Conservation (phyloP, 805 yeast species). For the Nakazawaea wickerhamii region DNA sequence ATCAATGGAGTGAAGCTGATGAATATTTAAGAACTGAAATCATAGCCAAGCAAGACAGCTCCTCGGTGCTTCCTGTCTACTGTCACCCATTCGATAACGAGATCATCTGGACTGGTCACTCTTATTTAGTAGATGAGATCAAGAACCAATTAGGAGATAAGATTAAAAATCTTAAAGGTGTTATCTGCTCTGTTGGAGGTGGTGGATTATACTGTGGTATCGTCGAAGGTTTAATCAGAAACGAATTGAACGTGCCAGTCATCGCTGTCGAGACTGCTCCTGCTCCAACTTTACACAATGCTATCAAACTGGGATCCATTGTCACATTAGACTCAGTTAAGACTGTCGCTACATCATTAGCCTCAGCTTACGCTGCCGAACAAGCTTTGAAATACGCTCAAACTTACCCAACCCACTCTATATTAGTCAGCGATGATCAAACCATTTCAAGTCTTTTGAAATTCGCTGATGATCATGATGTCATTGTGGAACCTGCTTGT, state of each 20-base stretch:
- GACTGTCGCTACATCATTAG: conserved; percentile 60
- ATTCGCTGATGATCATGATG: conserved; percentile 45
- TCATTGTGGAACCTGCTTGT: conserved; percentile 66
- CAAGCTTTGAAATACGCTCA: conserved; percentile 41
- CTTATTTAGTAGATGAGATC: conserved; percentile 41
- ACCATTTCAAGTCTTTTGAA: conserved; percentile 48
- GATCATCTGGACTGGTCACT: conserved; percentile 50
- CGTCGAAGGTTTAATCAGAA: conserved; percentile 35
- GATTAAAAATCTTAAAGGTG: conserved; percentile 31
- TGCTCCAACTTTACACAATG: conserved; percentile 51
- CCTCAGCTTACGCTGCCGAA: conserved; percentile 52
- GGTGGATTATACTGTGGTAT: conserved; percentile 54
- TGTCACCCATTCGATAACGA: conserved; percentile 53
- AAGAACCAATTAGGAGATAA: conserved; percentile 11
- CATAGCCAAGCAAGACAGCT: conserved; percentile 18
- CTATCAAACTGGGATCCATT: conserved; percentile 40
- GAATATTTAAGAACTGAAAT: conserved; percentile 30
- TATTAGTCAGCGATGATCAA: conserved; percentile 47
- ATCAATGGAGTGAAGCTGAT: conserved; percentile 47
- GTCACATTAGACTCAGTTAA: conserved; percentile 36
- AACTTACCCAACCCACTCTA: conserved; percentile 34
- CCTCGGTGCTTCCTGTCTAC: conserved; percentile 33
- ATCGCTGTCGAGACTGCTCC: conserved; percentile 57
- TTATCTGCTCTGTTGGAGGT: conserved; percentile 53
- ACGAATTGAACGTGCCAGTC: conserved; percentile 32